These are phyloP conservation scores for Beauveria sp. DNA, from an alignment of 2,329 filamentous ascomycete genomes.

Conservation along the genomic window DNA sequence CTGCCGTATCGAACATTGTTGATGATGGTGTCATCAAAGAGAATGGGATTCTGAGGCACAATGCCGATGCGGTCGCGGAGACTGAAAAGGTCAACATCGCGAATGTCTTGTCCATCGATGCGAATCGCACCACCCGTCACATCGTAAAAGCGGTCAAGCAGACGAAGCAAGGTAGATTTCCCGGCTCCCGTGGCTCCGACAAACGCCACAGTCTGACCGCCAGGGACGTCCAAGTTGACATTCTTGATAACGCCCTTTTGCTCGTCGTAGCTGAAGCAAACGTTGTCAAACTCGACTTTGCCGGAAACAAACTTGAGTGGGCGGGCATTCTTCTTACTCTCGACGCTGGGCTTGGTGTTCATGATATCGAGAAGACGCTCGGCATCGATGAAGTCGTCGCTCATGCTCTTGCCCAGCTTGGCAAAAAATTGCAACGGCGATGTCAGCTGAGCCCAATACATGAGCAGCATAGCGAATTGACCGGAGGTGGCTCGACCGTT, in stretches of 20 bases:
- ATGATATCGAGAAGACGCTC: constrained; percentile 52
- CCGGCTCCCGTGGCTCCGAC: constrained; percentile 54
- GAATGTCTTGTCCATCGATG: constrained; percentile 51
- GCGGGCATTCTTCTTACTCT: constrained; percentile 43
- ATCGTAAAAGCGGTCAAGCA: constrained; percentile 54
- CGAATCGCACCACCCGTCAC: constrained; percentile 43
- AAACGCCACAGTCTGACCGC: constrained; percentile 50
- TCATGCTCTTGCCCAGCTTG: constrained; percentile 46
- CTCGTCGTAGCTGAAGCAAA: constrained; percentile 53
- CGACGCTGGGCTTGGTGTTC: constrained; percentile 47
- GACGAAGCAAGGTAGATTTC: constrained; percentile 50
- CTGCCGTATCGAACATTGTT: constrained; percentile 52
- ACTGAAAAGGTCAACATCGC: constrained; percentile 42
- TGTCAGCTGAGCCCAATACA: constrained; percentile 68
- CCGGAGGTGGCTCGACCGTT: constrained; percentile 53
- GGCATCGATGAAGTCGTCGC: constrained; percentile 49
- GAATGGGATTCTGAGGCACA: constrained; percentile 47
- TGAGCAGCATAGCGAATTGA: constrained; percentile 62
- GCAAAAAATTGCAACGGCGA: constrained; percentile 65
- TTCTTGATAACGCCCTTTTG: constrained; percentile 50
- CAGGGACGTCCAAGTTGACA: constrained; percentile 41
- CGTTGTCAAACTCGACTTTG: constrained; percentile 45
- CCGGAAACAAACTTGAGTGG: constrained; percentile 45
- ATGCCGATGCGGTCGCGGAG: constrained; percentile 47
- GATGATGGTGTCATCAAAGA: constrained; percentile 53